Evolutionary conservation across 75 land plant species (phyloP).

Genomic region (Chamaecyparis obtusa): DNA sequence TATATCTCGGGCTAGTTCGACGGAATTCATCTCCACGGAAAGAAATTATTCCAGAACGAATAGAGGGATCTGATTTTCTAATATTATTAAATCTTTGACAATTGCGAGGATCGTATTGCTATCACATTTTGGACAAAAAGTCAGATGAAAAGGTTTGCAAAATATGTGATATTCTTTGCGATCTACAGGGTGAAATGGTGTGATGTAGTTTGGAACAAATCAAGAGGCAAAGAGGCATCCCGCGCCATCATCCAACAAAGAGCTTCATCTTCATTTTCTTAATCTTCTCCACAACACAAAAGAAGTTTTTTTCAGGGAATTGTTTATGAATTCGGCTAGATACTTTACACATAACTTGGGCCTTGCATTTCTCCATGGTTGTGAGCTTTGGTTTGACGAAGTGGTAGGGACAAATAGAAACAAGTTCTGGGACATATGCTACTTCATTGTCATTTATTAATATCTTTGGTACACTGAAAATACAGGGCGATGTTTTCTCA

Average conservation of each 20-base stretch:
- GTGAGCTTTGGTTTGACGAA: not conserved
- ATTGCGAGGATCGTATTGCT: not conserved
- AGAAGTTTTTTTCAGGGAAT: not conserved
- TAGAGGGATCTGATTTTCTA: not conserved
- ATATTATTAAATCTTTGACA: not conserved
- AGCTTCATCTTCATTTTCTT: not conserved
- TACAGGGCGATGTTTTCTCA: not conserved
- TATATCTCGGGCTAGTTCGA: not conserved
- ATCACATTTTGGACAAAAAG: not conserved
- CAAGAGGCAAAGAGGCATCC: not conserved
- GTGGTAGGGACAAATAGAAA: not conserved
- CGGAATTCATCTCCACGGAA: not conserved
- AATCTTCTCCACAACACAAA: not conserved
- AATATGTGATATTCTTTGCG: no score
- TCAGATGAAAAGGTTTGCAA: not conserved
- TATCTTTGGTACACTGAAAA: not conserved
- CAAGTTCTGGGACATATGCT: not conserved
- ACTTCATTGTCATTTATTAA: not conserved
- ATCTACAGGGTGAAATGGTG: not conserved
- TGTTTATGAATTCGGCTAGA: not conserved
- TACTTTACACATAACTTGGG: not conserved
- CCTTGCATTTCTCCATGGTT: not conserved
- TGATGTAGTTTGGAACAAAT: not conserved
- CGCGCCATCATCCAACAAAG: not conserved
- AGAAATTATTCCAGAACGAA: not conserved